A percentile compares a stretch with the other conserved stretches of the same genome.
phyloP scores from a whole-genome alignment of 306 rosid species.

The Canavalia ensiformis region DNA sequence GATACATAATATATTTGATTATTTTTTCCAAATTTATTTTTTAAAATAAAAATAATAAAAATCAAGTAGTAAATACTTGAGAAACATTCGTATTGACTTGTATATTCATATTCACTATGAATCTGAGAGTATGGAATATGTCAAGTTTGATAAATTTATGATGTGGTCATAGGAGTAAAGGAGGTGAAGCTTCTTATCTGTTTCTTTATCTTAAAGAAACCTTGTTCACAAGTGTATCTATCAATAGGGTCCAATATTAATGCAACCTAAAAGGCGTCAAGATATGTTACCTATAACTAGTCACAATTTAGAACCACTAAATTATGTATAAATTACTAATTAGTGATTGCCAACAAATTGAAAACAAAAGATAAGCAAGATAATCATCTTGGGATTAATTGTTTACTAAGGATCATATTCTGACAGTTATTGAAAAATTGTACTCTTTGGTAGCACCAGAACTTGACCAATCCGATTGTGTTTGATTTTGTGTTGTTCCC shows the following conservation, averaged over 20 bases:
- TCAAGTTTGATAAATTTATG: constrained; percentile 9
- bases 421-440: constrained; percentile 4
- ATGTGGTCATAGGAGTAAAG: not conserved
- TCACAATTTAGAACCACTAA: not conserved
- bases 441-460: not conserved
- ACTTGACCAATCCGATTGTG: not conserved
- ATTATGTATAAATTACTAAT: constrained; percentile 34
- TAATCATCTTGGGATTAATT: constrained; percentile 31
- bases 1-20: too few relatives aligned
- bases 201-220: constrained; percentile 43
- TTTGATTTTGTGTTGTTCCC: constrained; percentile 9
- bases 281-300: constrained; percentile 25
- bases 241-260: constrained; percentile 51
- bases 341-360: constrained; percentile 3
- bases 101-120: not conserved
- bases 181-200: constrained; percentile 49
- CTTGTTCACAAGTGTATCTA: constrained; percentile 54
- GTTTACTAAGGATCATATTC: constrained; percentile 20
- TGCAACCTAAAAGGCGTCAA: constrained; percentile 29
- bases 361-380: constrained; percentile 7
- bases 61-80: not conserved
- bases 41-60: not conserved
- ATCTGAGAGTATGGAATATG: not conserved
- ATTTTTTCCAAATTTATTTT: too few relatives aligned
- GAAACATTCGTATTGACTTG: not conserved